Percentiles rank a stretch among this genome's conserved stretches.
Conservation (phyloP, 345 rosid species). For the Litchi chinensis region DNA sequence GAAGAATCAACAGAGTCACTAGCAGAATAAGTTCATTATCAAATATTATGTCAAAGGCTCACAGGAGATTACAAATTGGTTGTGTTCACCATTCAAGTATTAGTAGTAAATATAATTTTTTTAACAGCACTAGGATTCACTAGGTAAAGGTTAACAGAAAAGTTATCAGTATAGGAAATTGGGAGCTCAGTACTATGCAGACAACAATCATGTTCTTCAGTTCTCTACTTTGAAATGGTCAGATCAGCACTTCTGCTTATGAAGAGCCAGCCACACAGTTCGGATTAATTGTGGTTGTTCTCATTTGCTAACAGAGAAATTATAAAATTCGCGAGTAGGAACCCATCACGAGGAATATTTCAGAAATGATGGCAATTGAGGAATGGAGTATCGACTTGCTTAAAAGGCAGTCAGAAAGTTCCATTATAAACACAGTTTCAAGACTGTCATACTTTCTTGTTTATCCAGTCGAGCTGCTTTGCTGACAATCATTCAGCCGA, state of each 20-base stretch:
- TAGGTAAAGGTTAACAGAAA: background rate
- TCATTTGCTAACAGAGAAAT: background rate
- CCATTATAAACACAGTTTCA: too few species aligned
- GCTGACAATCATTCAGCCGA: background rate
- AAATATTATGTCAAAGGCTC: background rate
- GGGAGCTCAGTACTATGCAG: background rate
- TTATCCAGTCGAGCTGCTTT: too few species aligned
- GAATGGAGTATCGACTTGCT: background rate
- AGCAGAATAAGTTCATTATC: background rate
- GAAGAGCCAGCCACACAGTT: background rate
- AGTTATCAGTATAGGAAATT: background rate
- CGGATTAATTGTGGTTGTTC: background rate
- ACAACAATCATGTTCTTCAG: background rate
- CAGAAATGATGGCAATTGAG: too few species aligned
- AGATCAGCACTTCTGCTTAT: background rate
- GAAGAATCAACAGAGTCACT: constrained; percentile 20
- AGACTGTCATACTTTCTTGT: too few species aligned
- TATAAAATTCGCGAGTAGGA: too few species aligned
- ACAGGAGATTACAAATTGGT: background rate
- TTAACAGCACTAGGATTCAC: background rate
- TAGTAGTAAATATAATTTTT: background rate
- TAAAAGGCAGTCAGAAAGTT: background rate
- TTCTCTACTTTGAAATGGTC: background rate
- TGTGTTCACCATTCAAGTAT: background rate
- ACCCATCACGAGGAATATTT: too few species aligned